Evolutionary conservation across 768 basidiomycete genomes (phyloP).

Genomic region (Phlebiopsis gigantea): DNA sequence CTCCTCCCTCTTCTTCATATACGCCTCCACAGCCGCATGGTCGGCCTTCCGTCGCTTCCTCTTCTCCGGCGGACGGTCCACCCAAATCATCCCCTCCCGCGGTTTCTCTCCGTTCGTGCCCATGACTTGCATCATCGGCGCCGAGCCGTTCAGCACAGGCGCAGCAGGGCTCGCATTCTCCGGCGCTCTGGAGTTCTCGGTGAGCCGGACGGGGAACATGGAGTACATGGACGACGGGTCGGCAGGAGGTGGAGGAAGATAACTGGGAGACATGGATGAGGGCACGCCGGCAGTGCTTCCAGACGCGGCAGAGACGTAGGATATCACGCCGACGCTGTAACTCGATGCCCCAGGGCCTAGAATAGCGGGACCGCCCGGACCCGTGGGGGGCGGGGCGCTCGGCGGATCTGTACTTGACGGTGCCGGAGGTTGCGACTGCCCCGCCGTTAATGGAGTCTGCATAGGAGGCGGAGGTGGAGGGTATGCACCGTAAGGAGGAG

Average conservation of each 20-base stretch:
- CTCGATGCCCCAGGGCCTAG: not conserved
- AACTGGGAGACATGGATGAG: not conserved
- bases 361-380: not conserved
- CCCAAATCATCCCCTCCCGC: constrained; percentile 5
- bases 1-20: not conserved
- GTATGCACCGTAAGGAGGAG: constrained; percentile 14
- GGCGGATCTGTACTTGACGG: not conserved
- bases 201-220: constrained; percentile 1
- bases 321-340: not conserved
- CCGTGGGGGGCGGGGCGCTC: not conserved
- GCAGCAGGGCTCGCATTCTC: not conserved
- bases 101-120: not conserved
- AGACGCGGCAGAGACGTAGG: constrained; percentile 2
- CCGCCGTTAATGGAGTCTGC: not conserved
- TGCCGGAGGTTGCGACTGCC: not conserved
- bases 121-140: not conserved
- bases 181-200: not conserved
- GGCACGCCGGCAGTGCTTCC: not conserved
- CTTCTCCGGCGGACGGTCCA: constrained; percentile 1
- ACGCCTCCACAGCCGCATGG: not conserved
- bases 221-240: constrained; percentile 4
- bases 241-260: not conserved
- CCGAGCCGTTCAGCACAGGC: not conserved
- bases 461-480: constrained; percentile 7
- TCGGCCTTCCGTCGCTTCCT: constrained; percentile 4